A percentile compares a stretch with the other conserved stretches of the same genome.
Evolutionary conservation across 768 basidiomycete genomes (phyloP).

Genomic region (Naganishia friedmannii): DNA sequence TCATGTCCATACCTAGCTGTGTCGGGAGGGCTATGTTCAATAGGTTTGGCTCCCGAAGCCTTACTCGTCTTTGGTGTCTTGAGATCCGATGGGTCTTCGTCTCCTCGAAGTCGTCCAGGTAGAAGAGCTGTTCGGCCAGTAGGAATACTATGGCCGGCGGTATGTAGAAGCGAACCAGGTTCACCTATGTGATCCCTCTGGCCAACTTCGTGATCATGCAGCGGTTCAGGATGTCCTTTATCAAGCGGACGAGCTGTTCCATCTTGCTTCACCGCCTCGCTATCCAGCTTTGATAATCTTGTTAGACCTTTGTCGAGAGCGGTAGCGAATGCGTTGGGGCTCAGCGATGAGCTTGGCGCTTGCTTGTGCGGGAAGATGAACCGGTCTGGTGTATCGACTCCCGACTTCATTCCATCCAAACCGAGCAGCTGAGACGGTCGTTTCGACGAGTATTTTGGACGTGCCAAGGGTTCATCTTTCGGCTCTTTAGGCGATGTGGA

Average conservation of each 20-base stretch:
- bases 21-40: not conserved
- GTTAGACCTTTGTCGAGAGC: conserved; percentile 14
- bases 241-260: not conserved
- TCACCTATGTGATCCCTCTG: conserved; percentile 21
- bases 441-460: conserved; percentile 22
- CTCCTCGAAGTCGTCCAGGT: not conserved
- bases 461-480: not conserved
- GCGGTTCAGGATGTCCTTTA: not conserved
- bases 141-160: conserved; percentile 17
- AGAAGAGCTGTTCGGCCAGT: conserved; percentile 3
- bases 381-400: conserved; percentile 51
- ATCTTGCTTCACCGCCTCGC: not conserved
- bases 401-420: conserved; percentile 40
- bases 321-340: conserved; percentile 9
- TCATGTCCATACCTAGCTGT: conserved; percentile 9
- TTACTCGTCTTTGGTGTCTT: conserved; percentile 2
- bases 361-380: conserved; percentile 42
- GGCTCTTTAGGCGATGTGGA: conserved; percentile 30
- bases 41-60: not conserved
- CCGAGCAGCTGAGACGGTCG: conserved; percentile 28
- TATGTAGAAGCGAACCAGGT: conserved; percentile 3
- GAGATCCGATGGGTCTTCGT: conserved; percentile 4
- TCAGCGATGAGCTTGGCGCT: conserved; percentile 42
- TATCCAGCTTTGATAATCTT: not conserved
- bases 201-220: not conserved